Percentiles rank a stretch among this genome's conserved stretches.
Conservation (phyloP, 202 grass and related monocot species). For the Tripidium arundinaceum region DNA sequence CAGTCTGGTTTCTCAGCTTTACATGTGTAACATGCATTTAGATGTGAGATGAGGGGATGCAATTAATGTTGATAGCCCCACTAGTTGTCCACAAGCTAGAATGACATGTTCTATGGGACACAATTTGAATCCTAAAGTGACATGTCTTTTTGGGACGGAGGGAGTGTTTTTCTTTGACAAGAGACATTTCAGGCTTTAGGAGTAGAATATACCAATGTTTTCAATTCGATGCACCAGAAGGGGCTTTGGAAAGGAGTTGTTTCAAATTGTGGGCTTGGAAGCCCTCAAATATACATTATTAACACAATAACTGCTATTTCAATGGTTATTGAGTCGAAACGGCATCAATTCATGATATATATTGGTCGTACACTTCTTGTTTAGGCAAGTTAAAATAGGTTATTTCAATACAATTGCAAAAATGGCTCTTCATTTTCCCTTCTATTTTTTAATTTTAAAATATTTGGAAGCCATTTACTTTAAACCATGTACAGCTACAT, state of each 20-base stretch:
- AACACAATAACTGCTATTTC: background rate
- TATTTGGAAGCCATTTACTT: background rate
- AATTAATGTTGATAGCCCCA: background rate
- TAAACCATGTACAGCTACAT: background rate
- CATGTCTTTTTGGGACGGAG: background rate
- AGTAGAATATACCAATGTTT: background rate
- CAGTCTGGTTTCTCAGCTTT: no score
- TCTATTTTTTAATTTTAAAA: conserved; percentile 2
- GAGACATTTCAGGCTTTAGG: background rate
- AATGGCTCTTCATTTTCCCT: background rate
- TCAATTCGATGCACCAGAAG: background rate
- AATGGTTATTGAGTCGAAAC: background rate
- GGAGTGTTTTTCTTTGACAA: background rate
- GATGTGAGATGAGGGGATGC: background rate
- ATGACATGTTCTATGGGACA: background rate
- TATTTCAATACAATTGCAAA: background rate
- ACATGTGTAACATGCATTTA: background rate
- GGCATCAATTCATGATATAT: background rate
- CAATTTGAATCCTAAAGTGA: background rate
- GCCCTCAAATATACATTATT: background rate
- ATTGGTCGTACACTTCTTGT: background rate
- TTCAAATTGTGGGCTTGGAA: background rate
- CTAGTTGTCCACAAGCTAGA: background rate
- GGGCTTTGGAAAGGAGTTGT: background rate
- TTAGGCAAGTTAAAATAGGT: background rate